phyloP scores from a whole-genome alignment of 306 rosid species.

The Parietaria judaica region DNA sequence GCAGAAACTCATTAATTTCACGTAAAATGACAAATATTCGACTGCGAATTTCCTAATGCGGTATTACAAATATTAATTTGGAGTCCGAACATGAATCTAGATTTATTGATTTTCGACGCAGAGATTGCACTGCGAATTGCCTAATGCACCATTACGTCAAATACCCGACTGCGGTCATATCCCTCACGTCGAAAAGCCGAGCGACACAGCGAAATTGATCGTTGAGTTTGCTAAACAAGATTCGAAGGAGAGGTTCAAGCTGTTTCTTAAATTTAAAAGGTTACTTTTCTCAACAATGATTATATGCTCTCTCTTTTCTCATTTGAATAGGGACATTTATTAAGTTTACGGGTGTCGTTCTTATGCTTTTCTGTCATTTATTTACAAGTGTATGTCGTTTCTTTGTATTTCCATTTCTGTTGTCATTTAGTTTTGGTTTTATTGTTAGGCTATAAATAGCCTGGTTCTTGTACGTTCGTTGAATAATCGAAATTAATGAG shows the following conservation, averaged over 20 bases:
- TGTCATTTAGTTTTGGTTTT: no score
- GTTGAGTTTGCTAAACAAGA: constrained; percentile 48
- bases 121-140: constrained; percentile 76
- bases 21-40: no score
- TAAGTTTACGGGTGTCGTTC: no score
- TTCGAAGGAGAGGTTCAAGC: constrained; percentile 22
- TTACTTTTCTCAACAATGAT: constrained; percentile 3
- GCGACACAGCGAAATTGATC: constrained; percentile 45
- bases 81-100: not conserved
- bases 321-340: not conserved
- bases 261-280: constrained; percentile 21
- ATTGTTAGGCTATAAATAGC: no score
- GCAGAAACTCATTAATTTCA: no score
- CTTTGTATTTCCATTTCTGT: no score
- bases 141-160: constrained; percentile 60
- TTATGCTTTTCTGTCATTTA: no score
- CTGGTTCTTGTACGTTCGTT: no score
- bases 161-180: constrained; percentile 79
- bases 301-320: not conserved
- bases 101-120: constrained; percentile 25
- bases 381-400: no score
- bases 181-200: constrained; percentile 85
- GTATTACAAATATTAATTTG: no score
- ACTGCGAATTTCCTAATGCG: no score
- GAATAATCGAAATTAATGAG: no score